Percentiles rank a stretch among this genome's conserved stretches.
Conservation (phyloP, 371 early-diverging fungal genomes). For the Rhizopus stolonifer region DNA sequence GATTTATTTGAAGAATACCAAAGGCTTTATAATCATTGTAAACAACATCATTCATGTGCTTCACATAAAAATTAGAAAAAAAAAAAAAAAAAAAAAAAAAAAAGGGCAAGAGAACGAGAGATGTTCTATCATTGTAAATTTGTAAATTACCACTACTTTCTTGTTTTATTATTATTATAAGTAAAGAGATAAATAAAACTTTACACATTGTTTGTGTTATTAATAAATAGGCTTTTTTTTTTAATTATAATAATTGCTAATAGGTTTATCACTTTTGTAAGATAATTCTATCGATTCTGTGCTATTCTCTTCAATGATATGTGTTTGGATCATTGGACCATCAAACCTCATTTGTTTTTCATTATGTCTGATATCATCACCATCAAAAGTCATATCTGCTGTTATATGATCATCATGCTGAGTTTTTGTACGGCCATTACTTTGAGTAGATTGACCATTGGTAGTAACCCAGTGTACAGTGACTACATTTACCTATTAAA, state of each 20-base stretch:
- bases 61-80: too few relatives aligned
- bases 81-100: too few relatives aligned
- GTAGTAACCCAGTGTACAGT: conserved; percentile 58
- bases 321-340: conserved; percentile 8
- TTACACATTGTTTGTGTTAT: too few relatives aligned
- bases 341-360: conserved; percentile 16
- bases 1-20: conserved; percentile 7
- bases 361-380: conserved; percentile 3
- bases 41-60: not conserved
- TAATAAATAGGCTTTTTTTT: too few relatives aligned
- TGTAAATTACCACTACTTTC: too few relatives aligned
- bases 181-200: too few relatives aligned
- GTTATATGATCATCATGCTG: conserved; percentile 18
- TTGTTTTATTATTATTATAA: too few relatives aligned
- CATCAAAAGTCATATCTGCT: conserved; percentile 25
- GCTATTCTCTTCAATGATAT: conserved; percentile 19
- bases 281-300: not conserved
- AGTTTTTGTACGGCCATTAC: conserved; percentile 13
- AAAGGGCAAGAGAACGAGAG: too few relatives aligned
- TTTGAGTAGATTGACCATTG: too few relatives aligned
- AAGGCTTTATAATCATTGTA: not conserved
- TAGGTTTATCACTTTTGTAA: too few relatives aligned
- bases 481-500: conserved; percentile 35
- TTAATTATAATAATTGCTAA: too few relatives aligned
- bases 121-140: too few relatives aligned